Evolutionary conservation across 768 basidiomycete species (phyloP).

Genomic region (Lactarius akahatsu): DNA sequence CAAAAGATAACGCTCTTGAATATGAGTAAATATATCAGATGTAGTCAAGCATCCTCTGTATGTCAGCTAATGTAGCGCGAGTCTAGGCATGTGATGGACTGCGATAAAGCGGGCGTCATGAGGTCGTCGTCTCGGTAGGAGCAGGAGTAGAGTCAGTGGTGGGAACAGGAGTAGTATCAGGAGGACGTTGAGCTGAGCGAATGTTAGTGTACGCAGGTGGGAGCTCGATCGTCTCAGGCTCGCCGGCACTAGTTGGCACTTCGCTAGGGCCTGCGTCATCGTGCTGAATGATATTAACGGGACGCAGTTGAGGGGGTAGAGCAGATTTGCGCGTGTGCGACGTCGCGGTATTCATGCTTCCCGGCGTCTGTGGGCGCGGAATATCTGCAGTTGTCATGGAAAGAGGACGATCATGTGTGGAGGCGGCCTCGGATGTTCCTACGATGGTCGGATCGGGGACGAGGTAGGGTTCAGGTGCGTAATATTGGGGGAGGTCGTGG

Average conservation of each 20-base stretch:
- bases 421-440: slow-evolving; percentile 40
- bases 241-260: slow-evolving; percentile 36
- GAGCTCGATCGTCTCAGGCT: slow-evolving; percentile 75
- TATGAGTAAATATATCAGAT: neutral
- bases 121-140: neutral
- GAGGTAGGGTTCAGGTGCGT: slow-evolving; percentile 74
- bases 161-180: neutral
- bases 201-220: slow-evolving; percentile 82
- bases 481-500: slow-evolving; percentile 65
- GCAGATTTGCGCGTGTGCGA: slow-evolving; percentile 48
- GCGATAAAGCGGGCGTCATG: neutral
- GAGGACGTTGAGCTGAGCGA: slow-evolving; percentile 9
- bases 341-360: slow-evolving; percentile 33
- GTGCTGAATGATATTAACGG: slow-evolving; percentile 82
- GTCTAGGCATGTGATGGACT: neutral
- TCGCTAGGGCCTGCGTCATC: slow-evolving; percentile 73
- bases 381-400: slow-evolving; percentile 18
- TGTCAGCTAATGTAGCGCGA: neutral
- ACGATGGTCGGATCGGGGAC: slow-evolving; percentile 58
- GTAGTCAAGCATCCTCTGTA: neutral
- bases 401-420: slow-evolving; percentile 31
- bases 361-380: slow-evolving; percentile 29
- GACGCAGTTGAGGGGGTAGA: slow-evolving; percentile 52
- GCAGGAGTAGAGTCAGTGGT: neutral
- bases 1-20: neutral